Evolutionary conservation across 768 basidiomycete genomes (phyloP).

Genomic region (Pleurotus platypus): DNA sequence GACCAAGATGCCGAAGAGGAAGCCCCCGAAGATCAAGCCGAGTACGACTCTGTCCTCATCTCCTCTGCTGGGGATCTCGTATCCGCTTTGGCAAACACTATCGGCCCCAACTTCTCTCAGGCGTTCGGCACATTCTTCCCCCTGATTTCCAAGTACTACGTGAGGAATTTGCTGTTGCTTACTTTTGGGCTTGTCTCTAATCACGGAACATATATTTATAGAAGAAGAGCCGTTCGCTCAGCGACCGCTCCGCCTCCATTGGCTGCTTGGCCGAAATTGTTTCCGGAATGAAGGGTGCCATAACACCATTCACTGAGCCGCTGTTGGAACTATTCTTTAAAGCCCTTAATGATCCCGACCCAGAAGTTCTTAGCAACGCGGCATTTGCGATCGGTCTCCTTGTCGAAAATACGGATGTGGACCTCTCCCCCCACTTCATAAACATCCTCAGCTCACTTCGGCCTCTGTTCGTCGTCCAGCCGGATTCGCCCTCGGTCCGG

Average conservation of each 20-base stretch:
- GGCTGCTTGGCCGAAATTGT: slow-evolving; percentile 96
- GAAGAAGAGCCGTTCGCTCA: slow-evolving; percentile 84
- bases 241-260: slow-evolving; percentile 90
- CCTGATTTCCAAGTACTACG: slow-evolving; percentile 88
- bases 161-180: slow-evolving; percentile 31
- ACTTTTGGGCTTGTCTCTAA: neutral
- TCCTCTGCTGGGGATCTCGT: slow-evolving; percentile 94
- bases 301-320: slow-evolving; percentile 80
- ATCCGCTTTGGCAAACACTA: slow-evolving; percentile 76
- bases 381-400: slow-evolving; percentile 93
- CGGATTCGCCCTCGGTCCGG: slow-evolving; percentile 58
- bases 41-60: slow-evolving; percentile 95
- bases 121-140: slow-evolving; percentile 88
- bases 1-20: slow-evolving; percentile 88
- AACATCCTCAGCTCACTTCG: slow-evolving; percentile 75
- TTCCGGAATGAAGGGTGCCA: slow-evolving; percentile 80
- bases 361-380: slow-evolving; percentile 95
- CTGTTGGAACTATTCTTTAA: slow-evolving; percentile 82
- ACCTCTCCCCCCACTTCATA: slow-evolving; percentile 80
- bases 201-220: slow-evolving; percentile 22
- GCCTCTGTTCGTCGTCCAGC: slow-evolving; percentile 70
- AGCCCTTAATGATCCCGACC: slow-evolving; percentile 77
- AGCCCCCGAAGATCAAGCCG: slow-evolving; percentile 85
- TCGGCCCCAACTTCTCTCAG: slow-evolving; percentile 81
- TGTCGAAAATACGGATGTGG: slow-evolving; percentile 78